Conservation (phyloP, 768 basidiomycete species). For the Ramaria sp. region DNA sequence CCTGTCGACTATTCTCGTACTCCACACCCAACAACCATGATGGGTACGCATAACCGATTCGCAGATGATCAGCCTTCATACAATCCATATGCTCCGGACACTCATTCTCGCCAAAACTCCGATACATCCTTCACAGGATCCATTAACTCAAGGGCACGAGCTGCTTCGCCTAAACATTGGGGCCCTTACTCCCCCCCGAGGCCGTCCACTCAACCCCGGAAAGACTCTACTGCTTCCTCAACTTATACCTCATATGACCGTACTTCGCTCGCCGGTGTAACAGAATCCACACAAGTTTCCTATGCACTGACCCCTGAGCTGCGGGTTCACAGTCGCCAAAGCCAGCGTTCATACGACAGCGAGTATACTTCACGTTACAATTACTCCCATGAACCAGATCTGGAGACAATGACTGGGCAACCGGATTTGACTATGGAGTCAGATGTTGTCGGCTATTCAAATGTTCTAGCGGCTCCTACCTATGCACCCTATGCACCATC, state of each 20-base stretch:
- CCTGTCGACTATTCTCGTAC: not conserved
- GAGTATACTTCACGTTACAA: constrained; percentile 1
- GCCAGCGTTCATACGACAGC: not conserved
- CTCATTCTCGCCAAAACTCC: constrained; percentile 16
- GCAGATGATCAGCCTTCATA: constrained; percentile 17
- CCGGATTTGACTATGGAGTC: not conserved
- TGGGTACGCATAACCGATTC: not conserved
- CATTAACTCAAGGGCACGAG: not conserved
- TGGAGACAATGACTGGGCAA: not conserved
- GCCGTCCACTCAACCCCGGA: not conserved
- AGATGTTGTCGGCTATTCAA: not conserved
- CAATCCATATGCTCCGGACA: constrained; percentile 19
- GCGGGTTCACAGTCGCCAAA: not conserved
- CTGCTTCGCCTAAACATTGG: not conserved
- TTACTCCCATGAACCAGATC: not conserved
- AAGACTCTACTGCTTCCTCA: not conserved
- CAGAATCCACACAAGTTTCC: not conserved
- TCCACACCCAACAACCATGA: not conserved
- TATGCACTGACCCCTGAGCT: not conserved
- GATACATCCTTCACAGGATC: constrained; percentile 24
- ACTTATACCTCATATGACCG: not conserved
- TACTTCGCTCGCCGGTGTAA: not conserved
- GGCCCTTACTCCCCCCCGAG: not conserved
- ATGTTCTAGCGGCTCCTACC: constrained; percentile 22
- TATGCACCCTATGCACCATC: constrained; percentile 70